Evolutionary conservation across 495 filamentous ascomycete genomes (phyloP), one percentile per base, ranked within the genome.

Genomic region (Pseudomonodictys pantanalensis): DNA sequence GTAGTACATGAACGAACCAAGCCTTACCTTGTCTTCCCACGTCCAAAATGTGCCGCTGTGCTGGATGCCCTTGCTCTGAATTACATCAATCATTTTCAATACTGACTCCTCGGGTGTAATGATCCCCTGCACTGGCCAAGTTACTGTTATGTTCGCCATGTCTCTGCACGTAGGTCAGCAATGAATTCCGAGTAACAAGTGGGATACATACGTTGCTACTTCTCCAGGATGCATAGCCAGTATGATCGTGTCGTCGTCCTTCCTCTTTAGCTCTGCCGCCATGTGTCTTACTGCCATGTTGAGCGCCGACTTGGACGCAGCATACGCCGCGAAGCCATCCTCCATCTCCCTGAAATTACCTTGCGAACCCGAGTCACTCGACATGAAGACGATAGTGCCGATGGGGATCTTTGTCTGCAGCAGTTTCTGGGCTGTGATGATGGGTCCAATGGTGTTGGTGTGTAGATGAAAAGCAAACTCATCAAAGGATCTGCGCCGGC

Each of bases 321-420:
- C 75, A 65, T 83, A 84, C 6, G 81, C 81, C 6, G 77, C 81
- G 56, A 83, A 83, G 10, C 81, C 81, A 64, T 84, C 81, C 66
- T 83, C 79, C 60, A 79, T 76, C 17, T 75, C 75, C 35, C 75
- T 75, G 59, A 82, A 83, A 18, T 72, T 66, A 0, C 62, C 61
- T 17, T 74, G 69, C 2, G 75, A 79, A 8, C 75, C 79, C 3
- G 76, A 78, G 62, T 80, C 78, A 41, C 75, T 79, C 10, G 80
- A 82, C 72, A 82, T 81, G 68, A 81, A 81, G 10, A 72, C 66
- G 20, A 80, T 74, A 33, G 69, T 76, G 6, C 71, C 72, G 57
- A 79, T 77, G 8, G 70, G 71, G 25, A 77, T 75, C 29, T 69
- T 60, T 11, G 75, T 71, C 32, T 73, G 60, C 2, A 83, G 68